Evolutionary conservation across 441 rosid species (phyloP).

Genomic region (Adansonia rubrostipa): DNA sequence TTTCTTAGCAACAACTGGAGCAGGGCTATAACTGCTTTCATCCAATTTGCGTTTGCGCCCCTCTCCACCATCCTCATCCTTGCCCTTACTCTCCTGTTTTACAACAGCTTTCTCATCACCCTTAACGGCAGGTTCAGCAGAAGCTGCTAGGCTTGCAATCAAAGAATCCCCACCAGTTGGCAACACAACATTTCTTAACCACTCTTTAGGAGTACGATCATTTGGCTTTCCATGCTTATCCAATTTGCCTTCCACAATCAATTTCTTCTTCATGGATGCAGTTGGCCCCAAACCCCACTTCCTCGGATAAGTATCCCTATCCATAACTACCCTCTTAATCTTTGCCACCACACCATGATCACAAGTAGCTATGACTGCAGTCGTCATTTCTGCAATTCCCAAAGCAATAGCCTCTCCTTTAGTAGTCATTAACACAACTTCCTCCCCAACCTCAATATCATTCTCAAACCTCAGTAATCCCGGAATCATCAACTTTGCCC

Average conservation of each 20-base stretch:
- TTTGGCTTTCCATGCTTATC: slow-evolving; percentile 89
- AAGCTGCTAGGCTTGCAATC: slow-evolving; percentile 76
- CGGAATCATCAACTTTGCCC: slow-evolving; percentile 93
- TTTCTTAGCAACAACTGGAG: slow-evolving; percentile 55
- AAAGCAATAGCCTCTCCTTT: slow-evolving; percentile 91
- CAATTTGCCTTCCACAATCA: slow-evolving; percentile 77
- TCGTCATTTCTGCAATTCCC: slow-evolving; percentile 95
- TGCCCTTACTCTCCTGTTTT: slow-evolving; percentile 27
- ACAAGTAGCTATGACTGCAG: slow-evolving; percentile 91
- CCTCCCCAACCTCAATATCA: slow-evolving; percentile 85
- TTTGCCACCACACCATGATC: slow-evolving; percentile 94
- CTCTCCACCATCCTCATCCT: slow-evolving; percentile 48
- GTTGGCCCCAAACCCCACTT: slow-evolving; percentile 95
- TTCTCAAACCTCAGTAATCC: slow-evolving; percentile 90
- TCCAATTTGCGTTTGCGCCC: slow-evolving; percentile 55
- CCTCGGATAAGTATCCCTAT: slow-evolving; percentile 90
- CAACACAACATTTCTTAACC: slow-evolving; percentile 74
- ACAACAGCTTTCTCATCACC: slow-evolving; percentile 31
- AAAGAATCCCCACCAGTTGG: slow-evolving; percentile 79
- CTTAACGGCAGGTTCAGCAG: slow-evolving; percentile 35
- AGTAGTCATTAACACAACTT: slow-evolving; percentile 88
- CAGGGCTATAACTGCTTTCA: slow-evolving; percentile 46
- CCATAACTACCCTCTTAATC: slow-evolving; percentile 97
- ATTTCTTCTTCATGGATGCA: slow-evolving; percentile 86
- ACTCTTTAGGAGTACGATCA: slow-evolving; percentile 72